Evolutionary conservation across 768 basidiomycete species (phyloP).

Genomic region (Gymnopilus dilepis): DNA sequence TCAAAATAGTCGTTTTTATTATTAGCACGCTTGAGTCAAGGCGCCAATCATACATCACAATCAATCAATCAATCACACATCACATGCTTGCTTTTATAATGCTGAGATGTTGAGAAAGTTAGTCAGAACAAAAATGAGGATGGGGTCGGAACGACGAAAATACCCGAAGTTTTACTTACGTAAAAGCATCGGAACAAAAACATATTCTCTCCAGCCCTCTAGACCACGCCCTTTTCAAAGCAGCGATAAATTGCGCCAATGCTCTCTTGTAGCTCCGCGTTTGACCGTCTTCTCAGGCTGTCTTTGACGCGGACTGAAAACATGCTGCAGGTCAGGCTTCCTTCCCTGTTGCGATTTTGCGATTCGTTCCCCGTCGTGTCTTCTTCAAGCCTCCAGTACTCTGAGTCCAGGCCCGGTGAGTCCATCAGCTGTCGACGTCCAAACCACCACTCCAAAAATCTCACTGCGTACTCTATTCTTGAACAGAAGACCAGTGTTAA

Average conservation of each 20-base stretch:
- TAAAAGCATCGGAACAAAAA: too few species aligned
- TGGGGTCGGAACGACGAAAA: too few species aligned
- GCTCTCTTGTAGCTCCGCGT: neutral
- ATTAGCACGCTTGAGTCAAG: too few species aligned
- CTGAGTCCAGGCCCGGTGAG: neutral
- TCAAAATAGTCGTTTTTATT: too few species aligned
- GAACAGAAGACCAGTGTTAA: neutral
- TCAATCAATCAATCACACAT: too few species aligned
- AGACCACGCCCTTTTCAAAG: neutral
- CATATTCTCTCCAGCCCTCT: neutral
- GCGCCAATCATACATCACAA: too few species aligned
- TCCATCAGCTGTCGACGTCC: neutral
- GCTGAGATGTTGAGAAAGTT: too few species aligned
- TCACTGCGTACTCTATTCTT: neutral
- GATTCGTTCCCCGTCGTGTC: too few species aligned
- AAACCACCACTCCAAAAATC: neutral
- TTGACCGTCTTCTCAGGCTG: slow-evolving; percentile 5
- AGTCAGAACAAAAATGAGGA: too few species aligned
- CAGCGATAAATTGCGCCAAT: neutral
- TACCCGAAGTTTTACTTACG: too few species aligned
- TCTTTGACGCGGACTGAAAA: neutral
- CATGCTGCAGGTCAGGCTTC: neutral
- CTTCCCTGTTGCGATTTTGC: neutral
- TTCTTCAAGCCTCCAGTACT: too few species aligned
- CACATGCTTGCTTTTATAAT: too few species aligned